A percentile compares a stretch with the other conserved stretches of the same genome.
These are phyloP conservation scores for Goffeauzyma gilvescens DNA, from an alignment of 768 basidiomycete species.

Conservation along the genomic window DNA sequence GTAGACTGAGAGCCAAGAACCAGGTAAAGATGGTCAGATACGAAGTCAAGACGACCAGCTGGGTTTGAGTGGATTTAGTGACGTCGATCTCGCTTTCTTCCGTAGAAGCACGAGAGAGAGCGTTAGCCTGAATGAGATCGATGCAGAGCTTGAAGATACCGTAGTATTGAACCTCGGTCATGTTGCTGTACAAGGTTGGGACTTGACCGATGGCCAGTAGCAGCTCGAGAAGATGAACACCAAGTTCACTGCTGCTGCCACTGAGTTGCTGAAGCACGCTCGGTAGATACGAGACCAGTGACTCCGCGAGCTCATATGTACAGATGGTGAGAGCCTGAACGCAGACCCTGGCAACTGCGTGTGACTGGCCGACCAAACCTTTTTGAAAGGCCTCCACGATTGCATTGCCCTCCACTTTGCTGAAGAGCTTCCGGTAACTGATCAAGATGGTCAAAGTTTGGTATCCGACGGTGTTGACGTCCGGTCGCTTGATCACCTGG, in stretches of 20 bases:
- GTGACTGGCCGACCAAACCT: constrained; percentile 32
- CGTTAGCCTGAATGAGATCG: constrained; percentile 55
- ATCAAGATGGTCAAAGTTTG: constrained; percentile 72
- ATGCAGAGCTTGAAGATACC: constrained; percentile 86
- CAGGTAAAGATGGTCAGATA: constrained; percentile 83
- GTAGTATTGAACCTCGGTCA: constrained; percentile 75
- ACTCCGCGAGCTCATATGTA: constrained; percentile 66
- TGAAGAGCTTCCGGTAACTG: constrained; percentile 66
- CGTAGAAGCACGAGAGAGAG: constrained; percentile 15
- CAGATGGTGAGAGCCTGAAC: constrained; percentile 72
- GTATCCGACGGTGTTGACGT: constrained; percentile 73
- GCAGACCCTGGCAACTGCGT: constrained; percentile 38
- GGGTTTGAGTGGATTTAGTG: constrained; percentile 57
- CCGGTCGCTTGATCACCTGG: constrained; percentile 42
- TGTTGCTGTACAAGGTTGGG: constrained; percentile 61
- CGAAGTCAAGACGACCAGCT: constrained; percentile 74
- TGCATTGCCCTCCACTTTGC: constrained; percentile 34
- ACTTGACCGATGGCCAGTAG: constrained; percentile 69
- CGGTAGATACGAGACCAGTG: constrained; percentile 60
- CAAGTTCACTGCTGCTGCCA: no score
- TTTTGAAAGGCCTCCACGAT: constrained; percentile 34
- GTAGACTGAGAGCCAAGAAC: constrained; percentile 73
- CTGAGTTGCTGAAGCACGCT: constrained; percentile 68
- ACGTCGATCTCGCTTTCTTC: no score
- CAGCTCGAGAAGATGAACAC: constrained; percentile 83